Percentiles rank a stretch among this genome's conserved stretches.
These are phyloP conservation scores for Magnolia changhungtana DNA, from an alignment of 164 flowering plant genomes.

Conservation along the genomic window DNA sequence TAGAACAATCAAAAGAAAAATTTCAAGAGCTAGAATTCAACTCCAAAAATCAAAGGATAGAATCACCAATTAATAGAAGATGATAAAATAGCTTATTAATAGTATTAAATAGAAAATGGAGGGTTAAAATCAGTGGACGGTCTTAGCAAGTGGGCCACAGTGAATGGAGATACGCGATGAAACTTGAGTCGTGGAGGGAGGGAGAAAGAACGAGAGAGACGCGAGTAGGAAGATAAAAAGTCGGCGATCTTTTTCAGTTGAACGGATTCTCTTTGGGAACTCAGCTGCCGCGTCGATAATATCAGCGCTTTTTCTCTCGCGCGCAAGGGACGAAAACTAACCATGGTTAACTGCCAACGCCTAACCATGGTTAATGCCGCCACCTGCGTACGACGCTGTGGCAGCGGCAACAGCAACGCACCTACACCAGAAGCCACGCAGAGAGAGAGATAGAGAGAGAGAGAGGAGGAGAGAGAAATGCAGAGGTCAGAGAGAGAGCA, in stretches of 20 bases:
- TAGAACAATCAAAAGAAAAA: no score
- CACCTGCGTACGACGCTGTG: constrained; percentile 4
- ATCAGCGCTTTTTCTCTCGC: not conserved
- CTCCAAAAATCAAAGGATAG: no score
- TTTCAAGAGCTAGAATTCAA: no score
- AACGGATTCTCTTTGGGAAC: not conserved
- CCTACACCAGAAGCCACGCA: not conserved
- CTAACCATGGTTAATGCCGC: not conserved
- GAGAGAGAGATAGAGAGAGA: constrained; percentile 9
- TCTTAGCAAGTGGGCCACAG: no score
- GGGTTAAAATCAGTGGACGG: no score
- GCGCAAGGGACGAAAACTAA: not conserved
- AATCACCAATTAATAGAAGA: no score
- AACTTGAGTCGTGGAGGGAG: not conserved
- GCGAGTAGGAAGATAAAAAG: not conserved
- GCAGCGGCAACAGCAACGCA: not conserved
- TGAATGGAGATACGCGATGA: not conserved
- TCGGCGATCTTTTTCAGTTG: not conserved
- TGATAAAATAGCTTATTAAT: no score
- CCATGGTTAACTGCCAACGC: not conserved
- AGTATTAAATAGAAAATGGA: no score
- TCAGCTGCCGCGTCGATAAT: not conserved
- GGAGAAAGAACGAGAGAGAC: not conserved
- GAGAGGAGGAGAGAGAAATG: not conserved
- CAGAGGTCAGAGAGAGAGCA: not conserved